Evolutionary conservation across 2,329 filamentous ascomycete genomes (phyloP).

Genomic region (Trichoderma sp.): DNA sequence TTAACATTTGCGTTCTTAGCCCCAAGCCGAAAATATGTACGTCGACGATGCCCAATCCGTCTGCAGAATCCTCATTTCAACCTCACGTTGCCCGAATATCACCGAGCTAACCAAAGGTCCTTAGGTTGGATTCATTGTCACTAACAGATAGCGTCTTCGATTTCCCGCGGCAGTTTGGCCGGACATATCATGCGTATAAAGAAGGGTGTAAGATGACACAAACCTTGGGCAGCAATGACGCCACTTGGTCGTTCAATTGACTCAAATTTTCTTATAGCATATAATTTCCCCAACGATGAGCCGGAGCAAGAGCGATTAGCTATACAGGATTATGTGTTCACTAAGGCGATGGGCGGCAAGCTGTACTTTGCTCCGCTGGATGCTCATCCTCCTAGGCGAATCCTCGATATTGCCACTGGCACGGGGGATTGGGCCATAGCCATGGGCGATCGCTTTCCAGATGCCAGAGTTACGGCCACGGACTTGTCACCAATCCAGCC

Average conservation of each 20-base stretch:
- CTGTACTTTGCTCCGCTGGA: slow-evolving; percentile 45
- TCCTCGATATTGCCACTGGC: slow-evolving; percentile 46
- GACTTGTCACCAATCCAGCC: slow-evolving; percentile 69
- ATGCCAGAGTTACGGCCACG: slow-evolving; percentile 57
- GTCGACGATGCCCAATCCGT: neutral
- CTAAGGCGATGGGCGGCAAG: slow-evolving; percentile 37
- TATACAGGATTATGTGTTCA: slow-evolving; percentile 39
- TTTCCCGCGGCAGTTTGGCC: slow-evolving; percentile 43
- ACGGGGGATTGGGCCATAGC: slow-evolving; percentile 62
- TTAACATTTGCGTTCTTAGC: neutral
- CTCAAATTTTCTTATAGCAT: slow-evolving; percentile 33
- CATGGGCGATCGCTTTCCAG: slow-evolving; percentile 60
- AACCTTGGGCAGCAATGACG: no score
- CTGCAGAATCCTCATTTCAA: neutral
- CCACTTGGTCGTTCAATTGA: slow-evolving; percentile 10
- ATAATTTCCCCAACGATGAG: slow-evolving; percentile 45
- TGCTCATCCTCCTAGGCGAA: slow-evolving; percentile 34
- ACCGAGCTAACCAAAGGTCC: slow-evolving; percentile 22
- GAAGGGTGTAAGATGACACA: slow-evolving; percentile 40
- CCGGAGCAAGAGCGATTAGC: slow-evolving; percentile 42
- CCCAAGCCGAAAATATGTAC: slow-evolving; percentile 3
- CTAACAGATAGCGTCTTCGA: slow-evolving; percentile 41
- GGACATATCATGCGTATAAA: slow-evolving; percentile 47
- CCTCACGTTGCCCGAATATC: neutral
- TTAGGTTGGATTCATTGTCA: slow-evolving; percentile 34